A percentile compares a stretch with the other conserved stretches of the same genome.
phyloP scores from a whole-genome alignment of 768 basidiomycete species.

The Suillus sp. region DNA sequence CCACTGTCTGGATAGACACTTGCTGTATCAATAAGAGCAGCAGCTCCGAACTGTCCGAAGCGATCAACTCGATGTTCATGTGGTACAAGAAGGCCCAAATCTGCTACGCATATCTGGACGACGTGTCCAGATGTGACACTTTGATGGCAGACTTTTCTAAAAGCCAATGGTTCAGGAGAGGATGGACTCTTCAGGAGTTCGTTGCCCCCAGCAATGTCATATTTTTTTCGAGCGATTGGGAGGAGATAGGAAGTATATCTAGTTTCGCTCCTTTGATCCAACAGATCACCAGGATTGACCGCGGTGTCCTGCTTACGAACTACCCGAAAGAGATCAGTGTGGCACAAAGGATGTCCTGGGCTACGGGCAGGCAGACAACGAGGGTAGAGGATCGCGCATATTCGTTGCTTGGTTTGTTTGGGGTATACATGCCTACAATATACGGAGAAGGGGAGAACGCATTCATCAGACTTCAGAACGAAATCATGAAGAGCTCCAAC shows the following conservation, averaged over 20 bases:
- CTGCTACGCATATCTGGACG: conserved; percentile 33
- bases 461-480: conserved; percentile 29
- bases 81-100: conserved; percentile 32
- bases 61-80: conserved; percentile 37
- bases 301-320: conserved; percentile 21
- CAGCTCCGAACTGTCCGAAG: conserved; percentile 30
- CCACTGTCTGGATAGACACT: conserved; percentile 36
- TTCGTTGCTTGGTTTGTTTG: conserved; percentile 31
- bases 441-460: conserved; percentile 31
- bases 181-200: conserved; percentile 35
- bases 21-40: conserved; percentile 34
- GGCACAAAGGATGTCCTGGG: conserved; percentile 33
- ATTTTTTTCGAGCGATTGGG: conserved; percentile 34
- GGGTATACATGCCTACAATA: conserved; percentile 19
- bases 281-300: conserved; percentile 20
- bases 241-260: conserved; percentile 9
- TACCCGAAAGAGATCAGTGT: conserved; percentile 16
- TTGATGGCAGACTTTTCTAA: conserved; percentile 12
- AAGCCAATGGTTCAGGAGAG: conserved; percentile 34
- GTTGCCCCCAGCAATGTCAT: conserved; percentile 30
- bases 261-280: conserved; percentile 18
- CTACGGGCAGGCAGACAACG: conserved; percentile 26
- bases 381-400: conserved; percentile 33
- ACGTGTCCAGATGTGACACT: conserved; percentile 17
- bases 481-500: conserved; percentile 21